A percentile compares a stretch with the other conserved stretches of the same genome.
Evolutionary conservation across 495 filamentous ascomycete species (phyloP).

Genomic region (Aspergillus sclerotioniger): DNA sequence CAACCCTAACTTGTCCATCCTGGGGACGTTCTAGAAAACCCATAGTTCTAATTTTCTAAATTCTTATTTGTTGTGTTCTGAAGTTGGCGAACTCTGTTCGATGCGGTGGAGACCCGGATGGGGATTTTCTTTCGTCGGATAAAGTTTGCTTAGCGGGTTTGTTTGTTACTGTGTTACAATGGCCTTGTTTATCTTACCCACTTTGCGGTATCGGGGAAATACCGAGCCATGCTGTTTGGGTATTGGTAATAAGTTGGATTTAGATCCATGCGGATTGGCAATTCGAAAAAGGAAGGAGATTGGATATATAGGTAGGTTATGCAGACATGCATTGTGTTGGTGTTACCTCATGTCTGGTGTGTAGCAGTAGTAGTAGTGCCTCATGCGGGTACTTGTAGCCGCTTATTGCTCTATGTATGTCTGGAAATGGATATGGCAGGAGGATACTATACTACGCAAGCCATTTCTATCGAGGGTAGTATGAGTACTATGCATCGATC

Average conservation of each 20-base stretch:
- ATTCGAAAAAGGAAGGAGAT: background rate
- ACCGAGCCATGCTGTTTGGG: background rate
- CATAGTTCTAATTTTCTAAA: background rate
- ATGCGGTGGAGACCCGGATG: slow-evolving; percentile 1
- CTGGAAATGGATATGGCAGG: no score
- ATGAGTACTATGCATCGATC: no score
- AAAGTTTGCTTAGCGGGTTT: slow-evolving; percentile 1
- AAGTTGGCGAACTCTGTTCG: background rate
- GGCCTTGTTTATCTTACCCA: background rate
- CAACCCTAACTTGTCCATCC: background rate
- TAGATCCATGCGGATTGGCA: background rate
- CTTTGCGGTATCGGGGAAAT: background rate
- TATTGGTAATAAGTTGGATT: background rate
- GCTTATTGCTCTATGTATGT: no score
- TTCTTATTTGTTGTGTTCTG: slow-evolving; percentile 7
- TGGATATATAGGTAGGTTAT: background rate
- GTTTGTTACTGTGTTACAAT: background rate
- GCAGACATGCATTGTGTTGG: background rate
- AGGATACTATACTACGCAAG: no score
- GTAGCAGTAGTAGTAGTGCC: background rate
- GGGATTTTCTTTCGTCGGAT: background rate
- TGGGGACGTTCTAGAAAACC: slow-evolving; percentile 1
- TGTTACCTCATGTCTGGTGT: background rate
- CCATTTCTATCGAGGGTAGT: no score
- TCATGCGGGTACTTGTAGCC: no score